These are phyloP conservation scores for Phytophthora aleatoria DNA, from an alignment of 352 stramenopile genomes.

Conservation along the genomic window DNA sequence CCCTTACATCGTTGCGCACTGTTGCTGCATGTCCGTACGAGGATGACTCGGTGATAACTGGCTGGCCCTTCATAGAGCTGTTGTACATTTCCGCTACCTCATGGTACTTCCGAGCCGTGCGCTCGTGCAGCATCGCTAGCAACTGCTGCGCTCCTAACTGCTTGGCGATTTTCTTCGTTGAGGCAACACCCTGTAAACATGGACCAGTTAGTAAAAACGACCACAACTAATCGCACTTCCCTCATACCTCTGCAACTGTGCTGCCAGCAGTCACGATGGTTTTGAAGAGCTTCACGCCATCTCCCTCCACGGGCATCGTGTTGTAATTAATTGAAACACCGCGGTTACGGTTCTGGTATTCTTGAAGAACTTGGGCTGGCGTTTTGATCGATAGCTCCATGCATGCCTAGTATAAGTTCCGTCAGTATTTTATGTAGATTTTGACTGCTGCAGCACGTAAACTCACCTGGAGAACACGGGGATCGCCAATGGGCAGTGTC, in stretches of 20 bases:
- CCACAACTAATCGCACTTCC: slow-evolving; percentile 1
- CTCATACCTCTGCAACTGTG: slow-evolving; percentile 65
- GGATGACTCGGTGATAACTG: slow-evolving; percentile 27
- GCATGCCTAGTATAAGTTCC: slow-evolving; percentile 47
- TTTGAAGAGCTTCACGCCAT: slow-evolving; percentile 79
- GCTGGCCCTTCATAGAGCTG: slow-evolving; percentile 45
- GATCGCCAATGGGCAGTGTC: slow-evolving; percentile 59
- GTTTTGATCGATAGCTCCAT: slow-evolving; percentile 84
- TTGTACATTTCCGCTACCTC: slow-evolving; percentile 81
- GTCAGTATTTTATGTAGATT: slow-evolving; percentile 10
- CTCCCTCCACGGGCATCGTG: slow-evolving; percentile 53
- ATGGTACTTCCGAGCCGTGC: slow-evolving; percentile 50
- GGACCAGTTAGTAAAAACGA: slow-evolving; percentile 12
- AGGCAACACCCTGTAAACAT: slow-evolving; percentile 56
- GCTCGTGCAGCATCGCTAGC: slow-evolving; percentile 68
- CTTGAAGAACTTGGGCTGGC: slow-evolving; percentile 82
- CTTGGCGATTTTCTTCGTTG: slow-evolving; percentile 85
- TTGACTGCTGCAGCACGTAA: background rate
- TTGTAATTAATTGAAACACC: slow-evolving; percentile 87
- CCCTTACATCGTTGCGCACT: slow-evolving; percentile 12
- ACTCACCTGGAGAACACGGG: slow-evolving; percentile 63
- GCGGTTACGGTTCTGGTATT: slow-evolving; percentile 84
- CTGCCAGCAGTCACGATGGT: slow-evolving; percentile 76
- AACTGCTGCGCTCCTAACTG: slow-evolving; percentile 77
- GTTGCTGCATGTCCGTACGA: slow-evolving; percentile 22